Evolutionary conservation across 1,284 basidiomycete genomes (phyloP).

Genomic region (Papiliotrema flavescens): DNA sequence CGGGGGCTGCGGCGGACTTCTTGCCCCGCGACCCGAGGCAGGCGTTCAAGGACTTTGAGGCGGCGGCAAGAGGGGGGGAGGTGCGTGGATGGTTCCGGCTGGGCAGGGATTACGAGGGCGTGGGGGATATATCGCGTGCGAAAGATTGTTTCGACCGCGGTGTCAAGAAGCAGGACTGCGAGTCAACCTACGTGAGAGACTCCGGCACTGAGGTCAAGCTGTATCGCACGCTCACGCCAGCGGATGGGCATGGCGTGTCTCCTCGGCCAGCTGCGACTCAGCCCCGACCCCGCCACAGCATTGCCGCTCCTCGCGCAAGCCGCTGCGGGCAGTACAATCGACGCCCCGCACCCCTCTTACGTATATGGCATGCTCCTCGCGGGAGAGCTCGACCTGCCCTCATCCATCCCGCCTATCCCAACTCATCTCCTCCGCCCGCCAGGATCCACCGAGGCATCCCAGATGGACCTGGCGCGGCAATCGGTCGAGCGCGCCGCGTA

Average conservation of each 20-base stretch:
- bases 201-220: not conserved
- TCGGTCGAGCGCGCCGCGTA: slow-evolving; percentile 78
- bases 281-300: slow-evolving; percentile 58
- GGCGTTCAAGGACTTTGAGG: slow-evolving; percentile 86
- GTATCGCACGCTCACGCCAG: slow-evolving; percentile 47
- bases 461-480: slow-evolving; percentile 29
- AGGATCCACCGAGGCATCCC: slow-evolving; percentile 37
- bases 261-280: slow-evolving; percentile 74
- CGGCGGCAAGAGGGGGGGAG: slow-evolving; percentile 68
- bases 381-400: slow-evolving; percentile 59
- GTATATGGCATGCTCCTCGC: slow-evolving; percentile 73
- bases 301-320: slow-evolving; percentile 72
- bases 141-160: slow-evolving; percentile 80
- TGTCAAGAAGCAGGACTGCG: slow-evolving; percentile 64
- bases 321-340: slow-evolving; percentile 67
- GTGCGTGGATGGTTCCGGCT: slow-evolving; percentile 79
- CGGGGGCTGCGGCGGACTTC: slow-evolving; percentile 55
- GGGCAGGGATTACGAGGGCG: slow-evolving; percentile 85
- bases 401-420: slow-evolving; percentile 55
- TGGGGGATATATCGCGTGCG: slow-evolving; percentile 67
- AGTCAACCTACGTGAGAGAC: slow-evolving; percentile 68
- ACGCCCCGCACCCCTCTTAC: slow-evolving; percentile 81
- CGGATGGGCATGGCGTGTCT: slow-evolving; percentile 87
- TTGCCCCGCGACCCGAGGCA: slow-evolving; percentile 65
- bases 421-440: slow-evolving; percentile 51